A percentile compares a stretch with the other conserved stretches of the same genome.
phyloP scores from a whole-genome alignment of 2,329 filamentous ascomycete genomes.

The Dothidotthia symphoricarpi region DNA sequence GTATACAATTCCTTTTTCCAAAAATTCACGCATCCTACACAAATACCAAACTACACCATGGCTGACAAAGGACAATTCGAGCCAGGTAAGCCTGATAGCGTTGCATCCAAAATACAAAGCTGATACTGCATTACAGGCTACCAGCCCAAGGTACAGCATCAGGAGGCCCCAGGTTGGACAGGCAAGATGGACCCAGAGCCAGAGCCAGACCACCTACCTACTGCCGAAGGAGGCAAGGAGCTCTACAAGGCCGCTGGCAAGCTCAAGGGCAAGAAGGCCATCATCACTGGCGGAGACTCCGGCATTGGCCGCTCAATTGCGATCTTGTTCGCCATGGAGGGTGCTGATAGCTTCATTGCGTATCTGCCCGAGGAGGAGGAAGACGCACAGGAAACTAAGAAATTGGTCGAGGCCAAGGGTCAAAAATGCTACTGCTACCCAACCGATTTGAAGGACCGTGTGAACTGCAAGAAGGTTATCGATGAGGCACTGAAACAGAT shows the following conservation, averaged over 20 bases:
- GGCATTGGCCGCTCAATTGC: slow-evolving; percentile 76
- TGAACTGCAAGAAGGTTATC: slow-evolving; percentile 68
- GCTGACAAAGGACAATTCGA: slow-evolving; percentile 39
- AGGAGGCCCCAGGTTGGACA: slow-evolving; percentile 55
- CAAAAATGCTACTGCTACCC: slow-evolving; percentile 63
- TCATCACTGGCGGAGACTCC: slow-evolving; percentile 79
- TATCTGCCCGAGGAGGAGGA: slow-evolving; percentile 74
- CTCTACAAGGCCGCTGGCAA: slow-evolving; percentile 75
- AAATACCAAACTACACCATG: slow-evolving; percentile 49
- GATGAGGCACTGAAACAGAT: slow-evolving; percentile 65
- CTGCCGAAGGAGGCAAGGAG: slow-evolving; percentile 64
- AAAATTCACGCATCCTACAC: background rate
- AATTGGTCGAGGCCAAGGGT: slow-evolving; percentile 65
- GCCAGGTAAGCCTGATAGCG: slow-evolving; percentile 23
- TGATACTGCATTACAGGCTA: slow-evolving; percentile 42
- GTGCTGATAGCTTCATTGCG: slow-evolving; percentile 69
- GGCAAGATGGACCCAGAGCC: slow-evolving; percentile 59
- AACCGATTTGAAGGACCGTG: slow-evolving; percentile 62
- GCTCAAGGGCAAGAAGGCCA: slow-evolving; percentile 68
- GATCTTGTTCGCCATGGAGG: slow-evolving; percentile 77
- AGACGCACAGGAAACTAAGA: slow-evolving; percentile 73
- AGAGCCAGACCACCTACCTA: slow-evolving; percentile 64
- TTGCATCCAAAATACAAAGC: background rate
- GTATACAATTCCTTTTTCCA: background rate
- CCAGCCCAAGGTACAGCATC: slow-evolving; percentile 50